phyloP scores from a whole-genome alignment of 1,139 yeast species.

The Pneumocystis wakefieldiae region DNA sequence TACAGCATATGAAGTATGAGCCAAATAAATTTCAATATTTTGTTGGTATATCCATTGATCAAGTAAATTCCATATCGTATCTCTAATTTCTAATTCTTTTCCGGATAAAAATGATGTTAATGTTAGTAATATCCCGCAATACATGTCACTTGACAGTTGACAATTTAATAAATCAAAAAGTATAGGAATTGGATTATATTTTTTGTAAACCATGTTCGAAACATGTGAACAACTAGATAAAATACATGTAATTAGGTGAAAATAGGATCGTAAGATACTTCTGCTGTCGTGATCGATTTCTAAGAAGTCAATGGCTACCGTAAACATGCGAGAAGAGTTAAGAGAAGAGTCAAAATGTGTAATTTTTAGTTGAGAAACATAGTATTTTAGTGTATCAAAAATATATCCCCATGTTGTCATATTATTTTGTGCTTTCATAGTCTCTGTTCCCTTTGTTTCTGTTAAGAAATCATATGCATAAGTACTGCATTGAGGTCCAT shows the following conservation, averaged over 20 bases:
- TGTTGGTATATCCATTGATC: slow-evolving; percentile 45
- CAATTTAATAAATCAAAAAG: slow-evolving; percentile 28
- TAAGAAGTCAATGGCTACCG: slow-evolving; percentile 16
- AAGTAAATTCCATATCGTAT: slow-evolving; percentile 1
- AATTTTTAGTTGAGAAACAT: slow-evolving; percentile 33
- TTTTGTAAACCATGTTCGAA: slow-evolving; percentile 24
- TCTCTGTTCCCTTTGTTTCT: slow-evolving; percentile 12
- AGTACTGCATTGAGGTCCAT: slow-evolving; percentile 40
- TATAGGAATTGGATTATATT: slow-evolving; percentile 19
- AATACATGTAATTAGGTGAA: slow-evolving; percentile 40
- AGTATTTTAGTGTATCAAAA: slow-evolving; percentile 41
- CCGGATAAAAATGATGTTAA: slow-evolving; percentile 7
- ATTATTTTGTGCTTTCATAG: slow-evolving; percentile 11
- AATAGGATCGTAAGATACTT: slow-evolving; percentile 59
- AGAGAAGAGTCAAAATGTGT: slow-evolving; percentile 3
- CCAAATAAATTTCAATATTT: slow-evolving; percentile 15
- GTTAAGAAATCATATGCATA: slow-evolving; percentile 31
- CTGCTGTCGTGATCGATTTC: slow-evolving; percentile 71
- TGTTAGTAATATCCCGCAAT: slow-evolving; percentile 21
- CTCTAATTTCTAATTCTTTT: not conserved
- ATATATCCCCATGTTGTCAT: slow-evolving; percentile 39
- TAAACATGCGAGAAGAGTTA: slow-evolving; percentile 5
- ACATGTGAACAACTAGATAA: slow-evolving; percentile 32
- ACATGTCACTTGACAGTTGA: slow-evolving; percentile 43
- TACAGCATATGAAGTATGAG: slow-evolving; percentile 8